A percentile compares a stretch with the other conserved stretches of the same genome.
phyloP scores from a whole-genome alignment of 192 early-diverging fungal genomes.

The Gonapodya sp. region DNA sequence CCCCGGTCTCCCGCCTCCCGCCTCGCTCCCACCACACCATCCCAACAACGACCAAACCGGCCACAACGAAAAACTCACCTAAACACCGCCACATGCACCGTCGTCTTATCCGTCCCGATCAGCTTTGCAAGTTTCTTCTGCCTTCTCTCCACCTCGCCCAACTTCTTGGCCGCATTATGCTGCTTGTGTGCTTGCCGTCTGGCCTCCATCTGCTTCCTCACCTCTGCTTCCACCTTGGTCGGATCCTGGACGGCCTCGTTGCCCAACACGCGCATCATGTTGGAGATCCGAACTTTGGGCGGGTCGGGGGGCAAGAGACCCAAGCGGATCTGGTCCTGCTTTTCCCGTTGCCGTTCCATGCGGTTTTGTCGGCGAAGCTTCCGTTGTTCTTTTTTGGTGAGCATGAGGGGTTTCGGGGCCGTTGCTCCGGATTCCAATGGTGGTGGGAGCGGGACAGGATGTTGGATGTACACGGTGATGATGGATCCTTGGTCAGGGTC shows the following conservation, averaged over 20 bases:
- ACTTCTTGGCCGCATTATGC: conserved; percentile 69
- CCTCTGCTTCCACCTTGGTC: conserved; percentile 82
- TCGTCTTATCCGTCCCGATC: conserved; percentile 53
- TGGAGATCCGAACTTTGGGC: conserved; percentile 83
- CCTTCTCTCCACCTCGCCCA: conserved; percentile 76
- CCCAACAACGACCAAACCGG: background rate
- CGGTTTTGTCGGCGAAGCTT: conserved; percentile 85
- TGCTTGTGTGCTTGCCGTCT: conserved; percentile 72
- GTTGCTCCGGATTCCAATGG: conserved; percentile 51
- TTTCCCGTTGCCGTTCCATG: conserved; percentile 76
- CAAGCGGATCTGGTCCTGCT: conserved; percentile 87
- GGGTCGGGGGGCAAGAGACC: conserved; percentile 86
- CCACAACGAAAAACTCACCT: conserved; percentile 39
- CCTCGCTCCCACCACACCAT: background rate
- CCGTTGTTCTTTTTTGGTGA: conserved; percentile 70
- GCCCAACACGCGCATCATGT: conserved; percentile 92
- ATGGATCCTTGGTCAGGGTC: conserved; percentile 33
- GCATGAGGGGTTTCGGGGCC: conserved; percentile 58
- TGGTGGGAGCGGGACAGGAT: conserved; percentile 73
- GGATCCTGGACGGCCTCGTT: conserved; percentile 91
- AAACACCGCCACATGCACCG: conserved; percentile 74
- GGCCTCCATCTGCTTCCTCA: conserved; percentile 75
- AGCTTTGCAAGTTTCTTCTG: conserved; percentile 70
- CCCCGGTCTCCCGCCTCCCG: too few relatives aligned
- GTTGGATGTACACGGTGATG: conserved; percentile 70